phyloP scores from a whole-genome alignment of 495 filamentous ascomycete genomes.

The Annulohypoxylon nitens region DNA sequence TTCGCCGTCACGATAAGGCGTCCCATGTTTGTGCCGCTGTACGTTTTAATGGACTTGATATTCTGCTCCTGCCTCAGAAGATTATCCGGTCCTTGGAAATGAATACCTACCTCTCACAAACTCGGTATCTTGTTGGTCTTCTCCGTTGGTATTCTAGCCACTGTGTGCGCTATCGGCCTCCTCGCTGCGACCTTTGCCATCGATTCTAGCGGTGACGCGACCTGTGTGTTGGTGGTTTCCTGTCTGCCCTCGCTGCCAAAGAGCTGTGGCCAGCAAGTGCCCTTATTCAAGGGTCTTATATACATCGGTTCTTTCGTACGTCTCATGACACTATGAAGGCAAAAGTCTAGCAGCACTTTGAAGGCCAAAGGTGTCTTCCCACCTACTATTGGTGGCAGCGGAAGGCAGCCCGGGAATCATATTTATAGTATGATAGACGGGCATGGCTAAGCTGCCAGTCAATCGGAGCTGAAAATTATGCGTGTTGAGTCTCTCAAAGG shows the following conservation, averaged over 20 bases:
- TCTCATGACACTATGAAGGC: not conserved
- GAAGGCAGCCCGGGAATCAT: not conserved
- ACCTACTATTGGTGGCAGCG: not conserved
- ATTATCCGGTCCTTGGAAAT: constrained; percentile 60
- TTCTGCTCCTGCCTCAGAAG: constrained; percentile 65
- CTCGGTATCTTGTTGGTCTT: constrained; percentile 66
- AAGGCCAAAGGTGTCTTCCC: not conserved
- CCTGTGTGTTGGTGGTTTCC: not conserved
- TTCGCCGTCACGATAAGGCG: constrained; percentile 19
- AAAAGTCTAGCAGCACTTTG: not conserved
- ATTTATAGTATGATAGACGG: not conserved
- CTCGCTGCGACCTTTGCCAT: not conserved
- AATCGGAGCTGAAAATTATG: not conserved
- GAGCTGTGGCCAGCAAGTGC: not conserved
- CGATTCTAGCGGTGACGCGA: not conserved
- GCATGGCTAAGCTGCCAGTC: not conserved
- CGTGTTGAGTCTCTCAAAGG: not conserved
- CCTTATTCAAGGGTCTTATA: not conserved
- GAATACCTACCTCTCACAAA: constrained; percentile 59
- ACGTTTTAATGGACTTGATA: constrained; percentile 67
- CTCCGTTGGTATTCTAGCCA: constrained; percentile 61
- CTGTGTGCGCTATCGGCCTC: not conserved
- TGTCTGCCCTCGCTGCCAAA: not conserved
- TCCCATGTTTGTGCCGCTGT: constrained; percentile 38
- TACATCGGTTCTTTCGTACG: not conserved